phyloP scores from a whole-genome alignment of 75 land plant species.

The Selaginella moellendorffii region DNA sequence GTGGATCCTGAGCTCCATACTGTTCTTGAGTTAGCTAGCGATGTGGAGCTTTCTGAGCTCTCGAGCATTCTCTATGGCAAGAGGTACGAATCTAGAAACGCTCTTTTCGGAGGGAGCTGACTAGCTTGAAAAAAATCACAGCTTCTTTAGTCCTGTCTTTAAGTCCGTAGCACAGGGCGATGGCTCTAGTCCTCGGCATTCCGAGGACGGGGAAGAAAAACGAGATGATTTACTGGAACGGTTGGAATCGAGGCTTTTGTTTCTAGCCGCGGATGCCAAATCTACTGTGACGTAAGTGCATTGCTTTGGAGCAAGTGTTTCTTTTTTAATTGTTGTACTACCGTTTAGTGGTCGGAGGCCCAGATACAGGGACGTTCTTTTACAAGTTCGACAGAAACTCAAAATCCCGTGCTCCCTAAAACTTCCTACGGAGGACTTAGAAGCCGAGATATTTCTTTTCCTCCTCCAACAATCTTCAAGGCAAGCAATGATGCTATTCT shows the following conservation, averaged over 20 bases:
- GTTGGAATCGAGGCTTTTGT: slow-evolving; percentile 73
- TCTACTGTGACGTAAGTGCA: slow-evolving; percentile 52
- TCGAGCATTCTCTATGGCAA: slow-evolving; percentile 60
- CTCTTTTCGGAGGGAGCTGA: no score
- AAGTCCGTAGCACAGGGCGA: slow-evolving; percentile 49
- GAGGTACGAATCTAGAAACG: no score
- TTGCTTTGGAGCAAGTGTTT: not conserved
- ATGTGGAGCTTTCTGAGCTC: slow-evolving; percentile 62
- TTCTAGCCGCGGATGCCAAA: slow-evolving; percentile 86
- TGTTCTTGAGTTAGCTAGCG: slow-evolving; percentile 77
- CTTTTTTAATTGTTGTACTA: not conserved
- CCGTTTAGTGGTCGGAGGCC: slow-evolving; percentile 80
- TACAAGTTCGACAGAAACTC: slow-evolving; percentile 59
- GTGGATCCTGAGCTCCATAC: slow-evolving; percentile 58
- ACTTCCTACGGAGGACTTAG: slow-evolving; percentile 76
- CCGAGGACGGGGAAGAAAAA: slow-evolving; percentile 32
- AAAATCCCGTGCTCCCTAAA: slow-evolving; percentile 68
- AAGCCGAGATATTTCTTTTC: slow-evolving; percentile 84
- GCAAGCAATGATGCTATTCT: no score
- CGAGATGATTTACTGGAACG: slow-evolving; percentile 52
- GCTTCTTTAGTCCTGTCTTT: slow-evolving; percentile 81
- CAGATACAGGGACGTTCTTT: slow-evolving; percentile 66
- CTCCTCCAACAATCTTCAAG: slow-evolving; percentile 58
- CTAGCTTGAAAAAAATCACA: no score
- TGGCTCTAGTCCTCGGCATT: slow-evolving; percentile 22